A percentile compares a stretch with the other conserved stretches of the same genome.
These are phyloP conservation scores for Kodamaea sp. DNA, from an alignment of 1,139 yeast species.

Conservation along the genomic window DNA sequence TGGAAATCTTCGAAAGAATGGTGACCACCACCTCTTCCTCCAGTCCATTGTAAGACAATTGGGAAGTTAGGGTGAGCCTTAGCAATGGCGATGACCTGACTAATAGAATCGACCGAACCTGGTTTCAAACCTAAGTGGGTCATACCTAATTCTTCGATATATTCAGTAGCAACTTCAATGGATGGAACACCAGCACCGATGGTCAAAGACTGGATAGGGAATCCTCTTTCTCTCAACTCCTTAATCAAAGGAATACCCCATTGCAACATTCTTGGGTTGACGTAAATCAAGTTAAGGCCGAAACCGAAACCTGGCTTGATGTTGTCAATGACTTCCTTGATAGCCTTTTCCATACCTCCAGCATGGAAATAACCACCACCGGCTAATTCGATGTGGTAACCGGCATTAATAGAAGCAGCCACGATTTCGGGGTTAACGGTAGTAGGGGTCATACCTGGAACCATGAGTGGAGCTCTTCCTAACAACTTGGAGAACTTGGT, in stretches of 20 bases:
- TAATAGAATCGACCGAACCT: constrained; percentile 92
- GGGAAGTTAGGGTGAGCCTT: constrained; percentile 96
- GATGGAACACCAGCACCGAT: constrained; percentile 99
- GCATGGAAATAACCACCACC: constrained; percentile 97
- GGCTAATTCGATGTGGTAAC: constrained; percentile 95
- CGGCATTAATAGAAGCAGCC: constrained; percentile 91
- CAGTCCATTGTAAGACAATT: constrained; percentile 97
- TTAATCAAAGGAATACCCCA: constrained; percentile 98
- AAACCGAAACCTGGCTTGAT: constrained; percentile 86
- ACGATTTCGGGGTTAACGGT: constrained; percentile 94
- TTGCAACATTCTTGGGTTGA: constrained; percentile 95
- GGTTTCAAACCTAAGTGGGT: constrained; percentile 97
- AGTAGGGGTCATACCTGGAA: constrained; percentile 99
- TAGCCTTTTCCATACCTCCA: constrained; percentile 67
- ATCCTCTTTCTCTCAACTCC: constrained; percentile 84
- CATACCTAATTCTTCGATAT: constrained; percentile 87
- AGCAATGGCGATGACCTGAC: constrained; percentile 85
- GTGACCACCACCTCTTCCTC: constrained; percentile 99
- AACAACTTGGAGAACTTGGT: constrained; percentile 91
- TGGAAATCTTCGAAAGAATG: constrained; percentile 99
- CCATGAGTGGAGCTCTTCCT: constrained; percentile 95
- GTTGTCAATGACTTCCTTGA: constrained; percentile 65
- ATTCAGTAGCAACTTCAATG: constrained; percentile 93
- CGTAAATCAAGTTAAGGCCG: constrained; percentile 89
- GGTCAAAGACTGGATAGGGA: constrained; percentile 93